Percentiles rank a stretch among this genome's conserved stretches.
phyloP scores from a whole-genome alignment of 768 basidiomycete genomes.

The Kwoniella shandongensis region DNA sequence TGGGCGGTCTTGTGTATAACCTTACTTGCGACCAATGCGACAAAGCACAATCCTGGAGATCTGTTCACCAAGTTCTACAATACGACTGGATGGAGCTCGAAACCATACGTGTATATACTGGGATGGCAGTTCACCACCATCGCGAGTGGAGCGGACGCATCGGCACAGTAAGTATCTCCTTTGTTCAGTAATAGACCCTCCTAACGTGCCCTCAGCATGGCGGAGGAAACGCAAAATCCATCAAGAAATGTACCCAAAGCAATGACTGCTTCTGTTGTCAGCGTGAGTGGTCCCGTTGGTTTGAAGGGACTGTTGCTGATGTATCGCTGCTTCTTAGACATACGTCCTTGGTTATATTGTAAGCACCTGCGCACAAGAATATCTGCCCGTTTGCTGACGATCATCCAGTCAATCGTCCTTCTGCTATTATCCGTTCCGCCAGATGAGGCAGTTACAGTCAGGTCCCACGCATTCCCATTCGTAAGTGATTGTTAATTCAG shows the following conservation, averaged over 20 bases:
- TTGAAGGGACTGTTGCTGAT: conserved; percentile 10
- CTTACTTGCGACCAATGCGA: conserved; percentile 18
- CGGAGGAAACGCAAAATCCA: conserved; percentile 55
- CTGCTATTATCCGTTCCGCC: conserved; percentile 46
- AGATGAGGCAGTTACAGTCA: conserved; percentile 14
- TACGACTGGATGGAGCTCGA: conserved; percentile 41
- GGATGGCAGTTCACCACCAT: conserved; percentile 54
- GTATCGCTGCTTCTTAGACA: conserved; percentile 27
- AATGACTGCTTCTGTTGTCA: conserved; percentile 44
- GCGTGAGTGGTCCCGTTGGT: conserved; percentile 34
- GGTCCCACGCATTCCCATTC: conserved; percentile 40
- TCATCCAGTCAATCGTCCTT: conserved; percentile 47
- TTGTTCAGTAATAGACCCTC: no score
- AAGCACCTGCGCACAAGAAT: conserved; percentile 14
- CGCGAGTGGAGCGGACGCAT: conserved; percentile 54
- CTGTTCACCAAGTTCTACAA: conserved; percentile 29
- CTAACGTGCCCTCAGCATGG: conserved; percentile 41
- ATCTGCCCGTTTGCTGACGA: conserved; percentile 6
- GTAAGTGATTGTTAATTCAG: conserved; percentile 21
- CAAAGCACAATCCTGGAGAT: conserved; percentile 9
- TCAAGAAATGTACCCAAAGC: conserved; percentile 54
- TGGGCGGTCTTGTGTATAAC: conserved; percentile 45
- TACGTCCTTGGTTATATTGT: conserved; percentile 55
- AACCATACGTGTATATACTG: conserved; percentile 53
- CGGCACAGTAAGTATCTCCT: conserved; percentile 52